phyloP scores from a whole-genome alignment of 345 rosid genomes.

The Pistacia vera region DNA sequence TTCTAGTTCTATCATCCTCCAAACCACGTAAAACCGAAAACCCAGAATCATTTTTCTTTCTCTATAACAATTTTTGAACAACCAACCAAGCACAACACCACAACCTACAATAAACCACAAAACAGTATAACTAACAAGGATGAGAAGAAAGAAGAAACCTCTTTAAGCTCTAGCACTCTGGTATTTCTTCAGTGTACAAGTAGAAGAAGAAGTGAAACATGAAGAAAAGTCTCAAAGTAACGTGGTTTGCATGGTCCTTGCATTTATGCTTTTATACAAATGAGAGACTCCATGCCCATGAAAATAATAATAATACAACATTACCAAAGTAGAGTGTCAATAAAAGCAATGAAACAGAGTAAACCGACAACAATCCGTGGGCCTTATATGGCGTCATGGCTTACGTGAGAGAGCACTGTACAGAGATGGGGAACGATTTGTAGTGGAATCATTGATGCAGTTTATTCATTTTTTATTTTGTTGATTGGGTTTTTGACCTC shows the following conservation, averaged over 20 bases:
- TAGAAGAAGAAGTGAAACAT: background rate
- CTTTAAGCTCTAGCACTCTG: background rate
- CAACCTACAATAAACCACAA: background rate
- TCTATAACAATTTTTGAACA: slow-evolving; percentile 5
- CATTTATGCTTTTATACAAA: background rate
- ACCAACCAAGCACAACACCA: background rate
- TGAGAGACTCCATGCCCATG: background rate
- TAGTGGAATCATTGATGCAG: too few relatives aligned
- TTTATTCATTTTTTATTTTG: too few relatives aligned
- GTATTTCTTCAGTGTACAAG: background rate
- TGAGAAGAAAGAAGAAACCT: background rate
- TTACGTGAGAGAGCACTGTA: too few relatives aligned
- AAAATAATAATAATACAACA: background rate
- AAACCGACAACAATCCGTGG: too few relatives aligned
- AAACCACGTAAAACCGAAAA: background rate
- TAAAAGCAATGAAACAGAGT: too few relatives aligned
- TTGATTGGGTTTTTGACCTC: too few relatives aligned
- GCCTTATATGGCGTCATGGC: too few relatives aligned
- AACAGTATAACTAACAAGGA: background rate
- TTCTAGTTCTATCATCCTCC: background rate
- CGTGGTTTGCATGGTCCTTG: background rate
- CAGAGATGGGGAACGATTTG: too few relatives aligned
- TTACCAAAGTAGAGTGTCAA: too few relatives aligned
- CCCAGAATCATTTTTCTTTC: background rate
- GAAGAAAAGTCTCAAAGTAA: background rate